Evolutionary conservation across 768 basidiomycete genomes (phyloP).

Genomic region (Pulveroboletus sp.): DNA sequence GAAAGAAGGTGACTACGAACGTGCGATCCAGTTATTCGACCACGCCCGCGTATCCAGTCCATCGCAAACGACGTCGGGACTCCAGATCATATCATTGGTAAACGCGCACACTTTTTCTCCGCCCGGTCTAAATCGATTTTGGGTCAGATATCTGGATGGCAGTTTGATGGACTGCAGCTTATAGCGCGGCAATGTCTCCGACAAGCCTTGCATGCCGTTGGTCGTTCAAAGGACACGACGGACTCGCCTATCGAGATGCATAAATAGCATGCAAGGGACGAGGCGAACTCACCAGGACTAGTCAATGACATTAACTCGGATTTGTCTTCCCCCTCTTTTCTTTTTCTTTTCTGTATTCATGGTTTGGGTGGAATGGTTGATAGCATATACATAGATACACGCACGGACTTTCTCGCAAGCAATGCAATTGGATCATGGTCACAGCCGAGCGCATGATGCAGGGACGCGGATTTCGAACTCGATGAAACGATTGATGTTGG

Average conservation of each 20-base stretch:
- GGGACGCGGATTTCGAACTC: too few relatives aligned
- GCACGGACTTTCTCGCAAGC: too few relatives aligned
- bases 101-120: neutral
- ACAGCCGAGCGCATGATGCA: too few relatives aligned
- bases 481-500: too few relatives aligned
- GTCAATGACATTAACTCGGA: too few relatives aligned
- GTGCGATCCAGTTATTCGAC: neutral
- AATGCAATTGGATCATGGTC: too few relatives aligned
- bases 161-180: neutral
- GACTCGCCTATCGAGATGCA: neutral
- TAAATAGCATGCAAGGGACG: neutral
- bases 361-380: too few relatives aligned
- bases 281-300: too few relatives aligned
- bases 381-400: too few relatives aligned
- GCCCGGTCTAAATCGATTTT: neutral
- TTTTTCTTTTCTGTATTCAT: neutral
- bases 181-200: neutral
- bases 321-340: neutral
- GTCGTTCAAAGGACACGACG: neutral
- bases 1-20: constrained; percentile 3
- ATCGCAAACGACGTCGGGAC: neutral
- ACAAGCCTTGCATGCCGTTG: neutral
- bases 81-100: constrained; percentile 4
- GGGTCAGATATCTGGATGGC: constrained; percentile 6
- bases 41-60: neutral